Evolutionary conservation across 257 asterid species (phyloP).

Genomic region (Nicotiana knightiana): DNA sequence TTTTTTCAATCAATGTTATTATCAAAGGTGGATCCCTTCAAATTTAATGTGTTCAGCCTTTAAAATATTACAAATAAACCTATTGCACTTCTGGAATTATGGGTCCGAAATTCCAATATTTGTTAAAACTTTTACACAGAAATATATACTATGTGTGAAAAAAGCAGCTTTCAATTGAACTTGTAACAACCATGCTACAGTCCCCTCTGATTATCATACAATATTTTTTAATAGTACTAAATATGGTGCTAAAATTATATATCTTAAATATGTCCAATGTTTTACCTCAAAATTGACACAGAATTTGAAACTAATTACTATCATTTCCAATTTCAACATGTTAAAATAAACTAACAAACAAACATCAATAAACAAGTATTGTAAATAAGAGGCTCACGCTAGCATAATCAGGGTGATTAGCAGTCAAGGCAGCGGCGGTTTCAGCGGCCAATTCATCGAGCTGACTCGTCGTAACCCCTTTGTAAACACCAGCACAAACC

Average conservation of each 20-base stretch:
- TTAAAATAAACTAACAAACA: neutral
- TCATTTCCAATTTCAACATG: neutral
- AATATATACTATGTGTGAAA: no score
- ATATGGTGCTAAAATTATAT: no score
- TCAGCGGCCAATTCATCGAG: slow-evolving; percentile 97
- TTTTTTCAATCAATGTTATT: neutral
- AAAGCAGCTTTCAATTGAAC: no score
- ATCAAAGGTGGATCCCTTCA: no score
- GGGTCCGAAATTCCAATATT: no score
- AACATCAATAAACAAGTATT: neutral
- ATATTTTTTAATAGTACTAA: no score
- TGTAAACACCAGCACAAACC: slow-evolving; percentile 93
- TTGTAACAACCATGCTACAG: no score
- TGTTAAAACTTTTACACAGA: no score
- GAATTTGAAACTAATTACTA: neutral
- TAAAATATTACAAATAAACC: neutral
- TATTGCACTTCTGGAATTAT: no score
- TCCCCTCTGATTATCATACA: no score
- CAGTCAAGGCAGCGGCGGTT: slow-evolving; percentile 94
- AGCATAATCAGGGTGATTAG: slow-evolving; percentile 94
- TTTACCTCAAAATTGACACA: neutral
- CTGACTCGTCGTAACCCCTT: slow-evolving; percentile 93
- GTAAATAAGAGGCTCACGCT: slow-evolving; percentile 44
- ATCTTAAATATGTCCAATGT: no score
- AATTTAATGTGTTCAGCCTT: no score